Evolutionary conservation across 2,329 filamentous ascomycete species (phyloP), one percentile per base, ranked within the genome.

Genomic region (Leptographium flavum): DNA sequence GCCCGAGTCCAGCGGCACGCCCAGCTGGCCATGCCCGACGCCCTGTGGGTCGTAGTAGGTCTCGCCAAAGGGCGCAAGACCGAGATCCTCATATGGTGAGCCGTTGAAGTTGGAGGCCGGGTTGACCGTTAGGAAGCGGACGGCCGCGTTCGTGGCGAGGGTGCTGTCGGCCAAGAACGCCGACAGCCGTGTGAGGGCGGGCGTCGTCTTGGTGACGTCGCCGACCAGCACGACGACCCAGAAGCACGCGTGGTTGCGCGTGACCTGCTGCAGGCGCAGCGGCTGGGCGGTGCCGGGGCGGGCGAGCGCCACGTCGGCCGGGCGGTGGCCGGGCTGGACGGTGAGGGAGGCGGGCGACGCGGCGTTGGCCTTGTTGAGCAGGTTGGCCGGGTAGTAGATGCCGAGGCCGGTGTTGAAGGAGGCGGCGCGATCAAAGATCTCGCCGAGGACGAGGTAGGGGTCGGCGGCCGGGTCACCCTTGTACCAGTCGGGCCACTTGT

Each of bases 321-420:
- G 66, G 47, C 69, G 59, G 47, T 63, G 59, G 1, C 69, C 70
- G 0, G 68, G 56, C 15, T 47, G 50, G 8, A 66, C 53, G 8
- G 49, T 42, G 5, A 50, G 36, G 8, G n/a, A 8, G 11, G 40
- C 22, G 13, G 32, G 28, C 1, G 13, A 9, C 2, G 27, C 30
- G 21, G 19, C 30, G 21, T 42, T 15, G 17, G 7, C 11, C 31
- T 47, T 45, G 48, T 52, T 52, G 11, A 52, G 45, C 25, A 52
- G 17, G 31, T 52, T 52, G 13, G 8, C 17, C 23, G 48, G 25
- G 54, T 80, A 81, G 37, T 66, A 66, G 9, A 76, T 76, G 4
- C 75, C 76, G 9, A 77, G 64, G 1, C 76, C 76, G 0, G 73
- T 74, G 38, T 77, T 80, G 56, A 81, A 80, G 3, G 70, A 66